phyloP scores from a whole-genome alignment of 129 eudicot genomes.

The Chrysanthemum makinoi region DNA sequence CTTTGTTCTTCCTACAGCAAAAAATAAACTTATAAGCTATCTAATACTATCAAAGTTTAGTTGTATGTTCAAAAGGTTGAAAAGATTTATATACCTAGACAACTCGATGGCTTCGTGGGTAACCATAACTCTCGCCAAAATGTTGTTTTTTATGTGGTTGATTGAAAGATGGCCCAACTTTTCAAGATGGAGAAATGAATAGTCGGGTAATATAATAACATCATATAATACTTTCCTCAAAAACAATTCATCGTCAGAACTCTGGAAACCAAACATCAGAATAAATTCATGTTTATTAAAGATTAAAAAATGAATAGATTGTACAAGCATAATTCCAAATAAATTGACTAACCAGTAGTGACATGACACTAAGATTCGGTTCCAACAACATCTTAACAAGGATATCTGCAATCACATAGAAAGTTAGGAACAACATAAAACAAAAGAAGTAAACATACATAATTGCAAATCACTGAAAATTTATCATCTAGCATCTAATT shows the following conservation, averaged over 20 bases:
- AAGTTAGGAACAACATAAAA: background rate
- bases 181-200: constrained; percentile 57
- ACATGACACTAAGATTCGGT: constrained; percentile 44
- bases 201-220: constrained; percentile 59
- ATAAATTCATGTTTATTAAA: background rate
- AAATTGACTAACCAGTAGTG: constrained; percentile 55
- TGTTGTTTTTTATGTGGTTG: constrained; percentile 42
- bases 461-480: background rate
- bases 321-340: background rate
- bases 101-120: constrained; percentile 62
- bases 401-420: constrained; percentile 47
- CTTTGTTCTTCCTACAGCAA: constrained; percentile 48
- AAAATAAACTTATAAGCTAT: constrained; percentile 4
- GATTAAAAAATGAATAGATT: background rate
- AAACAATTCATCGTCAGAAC: constrained; percentile 43
- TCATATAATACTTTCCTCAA: constrained; percentile 62
- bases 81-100: constrained; percentile 31
- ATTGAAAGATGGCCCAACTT: constrained; percentile 38
- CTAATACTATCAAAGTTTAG: background rate
- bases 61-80: background rate
- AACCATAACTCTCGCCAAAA: constrained; percentile 58
- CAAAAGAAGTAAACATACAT: background rate
- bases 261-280: constrained; percentile 45
- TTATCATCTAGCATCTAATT: too few species aligned
- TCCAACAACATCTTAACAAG: constrained; percentile 62